These are phyloP conservation scores for Amanita polypyramis DNA, from an alignment of 768 basidiomycete species.

Conservation along the genomic window DNA sequence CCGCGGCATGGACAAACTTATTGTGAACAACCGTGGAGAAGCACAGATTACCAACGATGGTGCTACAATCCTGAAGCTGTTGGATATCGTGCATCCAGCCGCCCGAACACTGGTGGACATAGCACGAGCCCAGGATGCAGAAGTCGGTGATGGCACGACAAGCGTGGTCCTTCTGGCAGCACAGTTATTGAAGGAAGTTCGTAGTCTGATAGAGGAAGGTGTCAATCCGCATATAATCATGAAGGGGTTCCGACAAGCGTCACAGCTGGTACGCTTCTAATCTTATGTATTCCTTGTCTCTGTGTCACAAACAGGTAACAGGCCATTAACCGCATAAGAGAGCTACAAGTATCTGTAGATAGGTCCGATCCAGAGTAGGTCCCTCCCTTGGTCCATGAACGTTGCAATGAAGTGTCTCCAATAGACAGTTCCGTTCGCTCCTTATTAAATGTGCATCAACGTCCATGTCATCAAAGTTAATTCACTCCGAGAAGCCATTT, in stretches of 20 bases:
- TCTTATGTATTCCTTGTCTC: constrained; percentile 1
- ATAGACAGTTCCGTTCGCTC: constrained; percentile 85
- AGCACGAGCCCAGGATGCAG: constrained; percentile 95
- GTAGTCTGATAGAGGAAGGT: constrained; percentile 89
- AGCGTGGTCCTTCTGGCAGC: constrained; percentile 92
- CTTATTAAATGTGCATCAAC: constrained; percentile 95
- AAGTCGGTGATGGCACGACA: constrained; percentile 97
- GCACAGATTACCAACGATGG: constrained; percentile 99
- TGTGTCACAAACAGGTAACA: constrained; percentile 19
- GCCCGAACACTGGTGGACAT: constrained; percentile 98
- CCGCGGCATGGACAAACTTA: constrained; percentile 97
- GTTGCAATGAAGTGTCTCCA: constrained; percentile 11
- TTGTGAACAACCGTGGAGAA: constrained; percentile 87
- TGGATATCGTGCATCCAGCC: constrained; percentile 97
- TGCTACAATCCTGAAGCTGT: constrained; percentile 92
- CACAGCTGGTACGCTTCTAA: constrained; percentile 57
- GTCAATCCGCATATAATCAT: constrained; percentile 97
- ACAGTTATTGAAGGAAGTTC: constrained; percentile 88
- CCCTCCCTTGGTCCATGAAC: constrained; percentile 2
- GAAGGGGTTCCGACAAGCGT: constrained; percentile 88
- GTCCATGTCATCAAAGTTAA: constrained; percentile 99
- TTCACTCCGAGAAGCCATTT: constrained; percentile 97
- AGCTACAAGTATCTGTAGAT: constrained; percentile 84
- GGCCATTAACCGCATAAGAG: constrained; percentile 82
- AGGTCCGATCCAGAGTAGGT: constrained; percentile 83